Percentiles rank a stretch among this genome's conserved stretches.
These are phyloP conservation scores for Cylindrodendrum hubeiense DNA, from an alignment of 2,329 filamentous ascomycete genomes.

Conservation along the genomic window DNA sequence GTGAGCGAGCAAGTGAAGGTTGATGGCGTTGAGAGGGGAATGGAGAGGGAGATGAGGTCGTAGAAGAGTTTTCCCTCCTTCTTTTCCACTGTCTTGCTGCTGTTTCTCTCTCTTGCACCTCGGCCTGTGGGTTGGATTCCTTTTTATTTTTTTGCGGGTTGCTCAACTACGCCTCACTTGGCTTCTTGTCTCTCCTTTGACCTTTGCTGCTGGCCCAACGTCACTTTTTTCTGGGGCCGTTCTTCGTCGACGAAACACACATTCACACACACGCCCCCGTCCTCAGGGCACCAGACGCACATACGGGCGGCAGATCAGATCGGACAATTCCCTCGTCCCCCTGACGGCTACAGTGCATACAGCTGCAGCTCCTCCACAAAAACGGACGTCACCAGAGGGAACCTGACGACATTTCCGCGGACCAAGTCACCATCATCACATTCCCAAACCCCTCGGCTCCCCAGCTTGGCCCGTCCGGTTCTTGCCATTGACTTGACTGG, in stretches of 20 bases:
- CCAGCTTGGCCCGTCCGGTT: slow-evolving; percentile 10
- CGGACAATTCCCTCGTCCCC: neutral
- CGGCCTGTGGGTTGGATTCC: neutral
- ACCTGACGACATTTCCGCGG: slow-evolving; percentile 2
- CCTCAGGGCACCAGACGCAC: no score
- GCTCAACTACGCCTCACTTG: neutral
- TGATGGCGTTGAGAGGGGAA: neutral
- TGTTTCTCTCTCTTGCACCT: neutral
- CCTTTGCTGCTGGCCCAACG: neutral
- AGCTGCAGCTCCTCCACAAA: neutral
- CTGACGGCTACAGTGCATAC: neutral
- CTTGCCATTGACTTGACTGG: neutral
- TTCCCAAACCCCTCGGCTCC: neutral
- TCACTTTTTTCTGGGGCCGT: neutral
- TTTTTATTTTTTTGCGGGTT: neutral
- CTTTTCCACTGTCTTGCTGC: neutral
- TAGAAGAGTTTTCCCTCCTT: neutral
- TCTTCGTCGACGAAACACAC: neutral
- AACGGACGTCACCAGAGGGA: neutral
- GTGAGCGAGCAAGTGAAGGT: neutral
- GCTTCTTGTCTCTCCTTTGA: neutral
- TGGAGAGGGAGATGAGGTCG: neutral
- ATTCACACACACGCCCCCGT: neutral
- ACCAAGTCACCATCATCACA: neutral
- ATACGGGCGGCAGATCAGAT: neutral